These are phyloP conservation scores for Gamsiella multidivaricata DNA, from an alignment of 192 early-diverging fungal species.

Conservation along the genomic window DNA sequence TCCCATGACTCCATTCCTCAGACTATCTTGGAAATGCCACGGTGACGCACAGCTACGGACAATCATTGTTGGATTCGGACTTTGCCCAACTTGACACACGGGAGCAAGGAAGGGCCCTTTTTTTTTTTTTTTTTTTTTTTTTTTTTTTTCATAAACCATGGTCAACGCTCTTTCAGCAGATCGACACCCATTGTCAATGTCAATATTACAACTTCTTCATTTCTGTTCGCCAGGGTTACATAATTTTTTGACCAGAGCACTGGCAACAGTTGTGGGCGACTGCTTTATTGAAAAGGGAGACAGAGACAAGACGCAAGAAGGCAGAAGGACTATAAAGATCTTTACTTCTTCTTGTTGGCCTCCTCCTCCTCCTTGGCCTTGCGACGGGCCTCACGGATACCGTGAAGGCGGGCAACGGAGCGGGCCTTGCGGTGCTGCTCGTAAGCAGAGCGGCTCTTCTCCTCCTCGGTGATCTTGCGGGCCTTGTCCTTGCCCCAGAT, in stretches of 20 bases:
- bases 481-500: conserved; percentile 44
- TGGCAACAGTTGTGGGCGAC: conserved; percentile 20
- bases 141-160: no score
- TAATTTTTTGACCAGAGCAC: conserved; percentile 34
- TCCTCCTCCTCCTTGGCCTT: conserved; percentile 87
- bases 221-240: no score
- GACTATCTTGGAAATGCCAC: no score
- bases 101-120: not conserved
- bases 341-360: conserved; percentile 78
- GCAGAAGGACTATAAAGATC: not conserved
- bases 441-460: conserved; percentile 71
- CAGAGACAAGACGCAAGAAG: not conserved
- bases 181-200: no score
- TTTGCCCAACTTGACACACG: not conserved
- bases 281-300: conserved; percentile 27
- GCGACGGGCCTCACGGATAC: conserved; percentile 81
- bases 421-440: conserved; percentile 82
- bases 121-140: no score
- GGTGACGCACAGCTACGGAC: no score
- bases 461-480: conserved; percentile 56
- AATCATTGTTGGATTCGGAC: no score
- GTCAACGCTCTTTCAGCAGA: no score
- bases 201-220: no score
- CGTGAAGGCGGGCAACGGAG: conserved; percentile 78
- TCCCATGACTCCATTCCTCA: not conserved